A percentile compares a stretch with the other conserved stretches of the same genome.
These are phyloP conservation scores for Bruguiera gymnorhiza DNA, from an alignment of 345 rosid genomes.

Conservation along the genomic window DNA sequence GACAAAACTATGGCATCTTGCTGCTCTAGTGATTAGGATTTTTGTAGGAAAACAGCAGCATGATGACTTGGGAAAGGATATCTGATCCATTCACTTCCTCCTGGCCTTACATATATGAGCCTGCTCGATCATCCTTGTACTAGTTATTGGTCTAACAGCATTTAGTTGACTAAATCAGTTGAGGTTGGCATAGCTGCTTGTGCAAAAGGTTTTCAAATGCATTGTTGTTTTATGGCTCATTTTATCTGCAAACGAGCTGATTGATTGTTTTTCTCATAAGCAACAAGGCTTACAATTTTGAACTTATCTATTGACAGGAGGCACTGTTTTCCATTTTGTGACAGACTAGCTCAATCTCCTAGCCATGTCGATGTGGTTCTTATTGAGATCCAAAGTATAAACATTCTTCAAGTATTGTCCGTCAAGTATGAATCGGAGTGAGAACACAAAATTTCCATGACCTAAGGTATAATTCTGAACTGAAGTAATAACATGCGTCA, in stretches of 20 bases:
- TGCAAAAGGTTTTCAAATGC: background rate
- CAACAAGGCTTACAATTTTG: constrained; percentile 10
- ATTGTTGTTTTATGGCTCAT: no score
- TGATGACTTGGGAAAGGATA: no score
- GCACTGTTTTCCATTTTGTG: constrained; percentile 23
- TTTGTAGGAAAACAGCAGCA: no score
- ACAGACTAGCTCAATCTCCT: constrained; percentile 27
- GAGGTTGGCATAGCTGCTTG: background rate
- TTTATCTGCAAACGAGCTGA: no score
- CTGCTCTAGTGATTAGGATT: no score
- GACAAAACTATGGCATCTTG: no score
- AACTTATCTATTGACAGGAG: constrained; percentile 20
- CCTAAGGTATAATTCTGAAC: constrained; percentile 19
- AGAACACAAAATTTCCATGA: constrained; percentile 48
- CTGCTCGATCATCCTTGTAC: background rate
- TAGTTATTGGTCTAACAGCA: background rate
- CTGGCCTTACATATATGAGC: background rate
- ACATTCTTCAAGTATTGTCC: constrained; percentile 9
- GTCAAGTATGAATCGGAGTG: constrained; percentile 27
- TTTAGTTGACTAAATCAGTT: background rate
- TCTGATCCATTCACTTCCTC: no score
- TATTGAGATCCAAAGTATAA: constrained; percentile 28
- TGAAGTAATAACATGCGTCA: constrained; percentile 6
- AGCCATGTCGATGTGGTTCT: constrained; percentile 30
- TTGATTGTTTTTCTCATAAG: no score